These are phyloP conservation scores for Aspergillus glaucus DNA, from an alignment of 2,329 filamentous ascomycete genomes.

Conservation along the genomic window DNA sequence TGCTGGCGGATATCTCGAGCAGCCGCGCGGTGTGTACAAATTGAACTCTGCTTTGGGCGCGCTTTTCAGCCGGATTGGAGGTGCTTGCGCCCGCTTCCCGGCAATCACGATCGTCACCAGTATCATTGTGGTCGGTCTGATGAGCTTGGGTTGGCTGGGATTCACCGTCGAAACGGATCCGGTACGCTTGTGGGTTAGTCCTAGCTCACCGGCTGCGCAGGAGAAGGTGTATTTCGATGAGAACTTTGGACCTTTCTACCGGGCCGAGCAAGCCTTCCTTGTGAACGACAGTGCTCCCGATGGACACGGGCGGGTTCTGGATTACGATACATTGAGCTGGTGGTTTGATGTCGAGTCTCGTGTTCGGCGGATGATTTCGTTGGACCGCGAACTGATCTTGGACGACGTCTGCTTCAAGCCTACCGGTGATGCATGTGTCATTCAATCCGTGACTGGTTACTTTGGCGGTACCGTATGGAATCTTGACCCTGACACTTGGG, in stretches of 20 bases:
- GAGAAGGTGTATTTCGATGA: slow-evolving; percentile 92
- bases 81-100: slow-evolving; percentile 75
- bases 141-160: slow-evolving; percentile 81
- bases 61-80: slow-evolving; percentile 73
- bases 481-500: slow-evolving; percentile 64
- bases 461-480: slow-evolving; percentile 62
- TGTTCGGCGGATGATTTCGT: slow-evolving; percentile 65
- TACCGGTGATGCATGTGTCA: slow-evolving; percentile 77
- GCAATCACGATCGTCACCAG: slow-evolving; percentile 72
- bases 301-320: slow-evolving; percentile 69
- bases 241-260: slow-evolving; percentile 93
- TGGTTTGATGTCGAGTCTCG: slow-evolving; percentile 86
- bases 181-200: slow-evolving; percentile 93
- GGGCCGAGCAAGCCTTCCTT: slow-evolving; percentile 85
- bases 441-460: slow-evolving; percentile 89
- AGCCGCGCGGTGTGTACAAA: slow-evolving; percentile 70
- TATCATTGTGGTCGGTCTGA: slow-evolving; percentile 65
- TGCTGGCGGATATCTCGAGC: slow-evolving; percentile 69
- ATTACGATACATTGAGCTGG: slow-evolving; percentile 83
- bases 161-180: slow-evolving; percentile 90
- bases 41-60: slow-evolving; percentile 78
- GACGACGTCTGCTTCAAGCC: slow-evolving; percentile 93
- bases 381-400: slow-evolving; percentile 61
- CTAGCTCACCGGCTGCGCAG: slow-evolving; percentile 78
- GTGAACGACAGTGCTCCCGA: slow-evolving; percentile 72